phyloP scores from a whole-genome alignment of 495 filamentous ascomycete genomes.

The Penicillium bovifimosum region DNA sequence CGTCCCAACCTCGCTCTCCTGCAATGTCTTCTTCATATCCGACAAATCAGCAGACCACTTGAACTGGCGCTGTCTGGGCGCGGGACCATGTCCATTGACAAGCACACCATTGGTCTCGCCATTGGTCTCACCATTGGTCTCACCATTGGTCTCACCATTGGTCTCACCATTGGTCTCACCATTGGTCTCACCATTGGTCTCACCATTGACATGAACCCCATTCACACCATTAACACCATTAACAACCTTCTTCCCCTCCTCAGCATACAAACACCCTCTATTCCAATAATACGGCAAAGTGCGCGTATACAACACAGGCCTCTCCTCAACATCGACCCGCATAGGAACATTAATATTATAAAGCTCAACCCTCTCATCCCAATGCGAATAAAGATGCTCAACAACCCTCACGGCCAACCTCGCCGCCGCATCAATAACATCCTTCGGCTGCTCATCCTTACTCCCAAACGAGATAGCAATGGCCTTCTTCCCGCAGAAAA shows the following conservation, averaged over 20 bases:
- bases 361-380: conserved; percentile 73
- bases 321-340: conserved; percentile 47
- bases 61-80: conserved; percentile 31
- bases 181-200: conserved; percentile 27
- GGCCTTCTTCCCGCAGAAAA: conserved; percentile 66
- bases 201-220: conserved; percentile 60
- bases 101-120: neutral
- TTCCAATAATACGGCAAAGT: conserved; percentile 87
- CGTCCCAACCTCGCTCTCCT: conserved; percentile 61
- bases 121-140: conserved; percentile 50
- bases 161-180: conserved; percentile 21
- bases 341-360: conserved; percentile 89
- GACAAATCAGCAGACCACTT: conserved; percentile 41
- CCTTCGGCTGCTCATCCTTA: conserved; percentile 63
- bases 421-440: conserved; percentile 66
- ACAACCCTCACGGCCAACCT: conserved; percentile 65
- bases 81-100: conserved; percentile 16
- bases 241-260: conserved; percentile 25
- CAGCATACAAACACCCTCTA: conserved; percentile 74
- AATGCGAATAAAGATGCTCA: conserved; percentile 63
- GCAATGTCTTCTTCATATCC: conserved; percentile 44
- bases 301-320: conserved; percentile 66
- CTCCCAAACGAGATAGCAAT: conserved; percentile 83
- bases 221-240: conserved; percentile 16
- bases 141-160: no score